phyloP scores from a whole-genome alignment of 1,284 basidiomycete species.

The Flammula alnicola region DNA sequence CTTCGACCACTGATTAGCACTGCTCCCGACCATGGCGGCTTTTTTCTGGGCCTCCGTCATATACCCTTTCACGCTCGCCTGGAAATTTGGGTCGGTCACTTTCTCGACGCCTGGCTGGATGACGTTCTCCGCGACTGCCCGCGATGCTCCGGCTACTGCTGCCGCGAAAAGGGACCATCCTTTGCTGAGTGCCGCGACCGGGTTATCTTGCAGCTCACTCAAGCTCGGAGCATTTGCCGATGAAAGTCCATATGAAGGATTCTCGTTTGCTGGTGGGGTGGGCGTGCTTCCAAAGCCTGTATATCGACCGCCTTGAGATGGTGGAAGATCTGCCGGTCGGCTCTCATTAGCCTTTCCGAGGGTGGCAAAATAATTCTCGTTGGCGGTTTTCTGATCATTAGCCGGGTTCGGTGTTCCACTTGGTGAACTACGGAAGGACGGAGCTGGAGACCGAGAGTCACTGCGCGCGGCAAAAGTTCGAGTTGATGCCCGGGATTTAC shows the following conservation, averaged over 20 bases:
- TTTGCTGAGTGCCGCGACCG: constrained; percentile 76
- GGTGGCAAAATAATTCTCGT: constrained; percentile 77
- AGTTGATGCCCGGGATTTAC: constrained; percentile 73
- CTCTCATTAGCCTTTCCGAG: constrained; percentile 76
- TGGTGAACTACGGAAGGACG: constrained; percentile 53
- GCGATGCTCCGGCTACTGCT: constrained; percentile 73
- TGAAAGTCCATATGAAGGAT: constrained; percentile 71
- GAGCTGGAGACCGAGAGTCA: constrained; percentile 57
- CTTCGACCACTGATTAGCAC: constrained; percentile 76
- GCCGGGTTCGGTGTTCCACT: constrained; percentile 45
- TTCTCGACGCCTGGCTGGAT: constrained; percentile 83
- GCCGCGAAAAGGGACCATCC: constrained; percentile 86
- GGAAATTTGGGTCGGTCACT: constrained; percentile 76
- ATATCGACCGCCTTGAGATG: constrained; percentile 86
- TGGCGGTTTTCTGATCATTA: constrained; percentile 68
- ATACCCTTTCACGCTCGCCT: constrained; percentile 73
- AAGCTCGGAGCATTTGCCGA: constrained; percentile 74
- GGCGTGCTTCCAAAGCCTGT: constrained; percentile 84
- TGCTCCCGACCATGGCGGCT: constrained; percentile 59
- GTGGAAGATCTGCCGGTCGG: constrained; percentile 74
- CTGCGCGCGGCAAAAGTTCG: constrained; percentile 56
- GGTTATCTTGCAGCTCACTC: constrained; percentile 79
- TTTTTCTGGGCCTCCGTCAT: constrained; percentile 68
- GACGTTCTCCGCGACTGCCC: constrained; percentile 76
- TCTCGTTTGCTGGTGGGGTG: constrained; percentile 52